A percentile compares a stretch with the other conserved stretches of the same genome.
Conservation (phyloP, 2,329 filamentous ascomycete species). For the Coniochaeta ligniaria region DNA sequence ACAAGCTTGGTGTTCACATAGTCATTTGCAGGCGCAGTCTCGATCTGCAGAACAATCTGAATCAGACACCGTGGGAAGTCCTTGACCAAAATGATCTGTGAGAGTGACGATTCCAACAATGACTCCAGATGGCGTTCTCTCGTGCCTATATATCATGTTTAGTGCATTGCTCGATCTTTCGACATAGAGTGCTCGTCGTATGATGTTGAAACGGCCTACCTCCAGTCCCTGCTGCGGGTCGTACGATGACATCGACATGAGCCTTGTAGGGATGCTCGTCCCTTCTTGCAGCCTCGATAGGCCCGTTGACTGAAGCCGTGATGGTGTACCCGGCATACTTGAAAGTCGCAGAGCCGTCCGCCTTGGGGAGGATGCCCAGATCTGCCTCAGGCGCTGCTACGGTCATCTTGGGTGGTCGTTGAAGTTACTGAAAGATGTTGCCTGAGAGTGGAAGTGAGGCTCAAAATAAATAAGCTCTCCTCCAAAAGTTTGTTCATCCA, state of each 20-base stretch:
- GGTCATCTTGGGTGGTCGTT: conserved; percentile 26
- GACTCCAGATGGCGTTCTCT: conserved; percentile 78
- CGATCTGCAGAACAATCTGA: conserved; percentile 75
- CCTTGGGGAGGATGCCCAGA: conserved; percentile 56
- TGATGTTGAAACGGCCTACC: conserved; percentile 38
- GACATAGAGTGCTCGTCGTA: background rate
- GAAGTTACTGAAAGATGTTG: background rate
- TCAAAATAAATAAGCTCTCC: conserved; percentile 1
- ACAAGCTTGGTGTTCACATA: conserved; percentile 53
- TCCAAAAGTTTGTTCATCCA: conserved; percentile 5
- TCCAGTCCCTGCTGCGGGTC: conserved; percentile 78
- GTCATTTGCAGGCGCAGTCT: conserved; percentile 60
- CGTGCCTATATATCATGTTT: conserved; percentile 41
- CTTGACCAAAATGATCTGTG: conserved; percentile 67
- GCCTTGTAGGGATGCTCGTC: conserved; percentile 92
- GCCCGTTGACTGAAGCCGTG: conserved; percentile 83
- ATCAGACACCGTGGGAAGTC: conserved; percentile 71
- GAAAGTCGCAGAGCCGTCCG: conserved; percentile 76
- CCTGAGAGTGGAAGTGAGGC: background rate
- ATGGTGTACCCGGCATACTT: conserved; percentile 71
- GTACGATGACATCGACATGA: conserved; percentile 79
- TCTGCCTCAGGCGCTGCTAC: conserved; percentile 41
- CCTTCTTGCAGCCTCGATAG: conserved; percentile 79
- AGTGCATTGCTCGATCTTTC: conserved; percentile 12
- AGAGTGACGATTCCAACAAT: conserved; percentile 63